Percentiles rank a stretch among this genome's conserved stretches.
Conservation (phyloP, 495 filamentous ascomycete species). For the Astrothelium subdiscretum region DNA sequence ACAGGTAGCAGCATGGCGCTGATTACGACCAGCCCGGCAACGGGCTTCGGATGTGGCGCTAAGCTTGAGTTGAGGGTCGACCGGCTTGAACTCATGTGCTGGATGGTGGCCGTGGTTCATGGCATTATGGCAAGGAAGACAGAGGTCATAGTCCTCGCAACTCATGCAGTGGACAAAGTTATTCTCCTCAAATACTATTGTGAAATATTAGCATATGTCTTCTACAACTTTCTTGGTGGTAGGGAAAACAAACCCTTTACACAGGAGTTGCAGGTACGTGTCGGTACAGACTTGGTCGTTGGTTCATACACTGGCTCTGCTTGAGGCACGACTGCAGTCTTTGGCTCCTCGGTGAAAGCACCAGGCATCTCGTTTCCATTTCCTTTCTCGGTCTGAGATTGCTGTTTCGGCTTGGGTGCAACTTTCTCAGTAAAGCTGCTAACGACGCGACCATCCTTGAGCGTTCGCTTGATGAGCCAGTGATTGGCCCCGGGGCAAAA, state of each 20-base stretch:
- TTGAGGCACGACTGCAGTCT: constrained; percentile 20
- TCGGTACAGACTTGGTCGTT: constrained; percentile 26
- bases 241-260: constrained; percentile 46
- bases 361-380: constrained; percentile 31
- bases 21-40: constrained; percentile 69
- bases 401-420: constrained; percentile 42
- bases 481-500: constrained; percentile 67
- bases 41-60: constrained; percentile 46
- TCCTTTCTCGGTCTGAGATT: constrained; percentile 22
- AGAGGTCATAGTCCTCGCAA: constrained; percentile 90
- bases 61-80: constrained; percentile 43
- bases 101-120: constrained; percentile 89
- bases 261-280: constrained; percentile 89
- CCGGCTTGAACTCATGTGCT: constrained; percentile 64
- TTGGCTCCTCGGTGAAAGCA: constrained; percentile 30
- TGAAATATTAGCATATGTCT: constrained; percentile 10
- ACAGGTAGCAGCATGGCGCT: constrained; percentile 77
- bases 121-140: constrained; percentile 62
- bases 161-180: constrained; percentile 74
- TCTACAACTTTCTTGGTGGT: neutral
- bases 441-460: constrained; percentile 65
- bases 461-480: constrained; percentile 86
- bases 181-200: constrained; percentile 55
- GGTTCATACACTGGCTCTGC: constrained; percentile 10
- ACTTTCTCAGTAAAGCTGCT: constrained; percentile 71